Conservation (phyloP, 331 rosid genomes). For the Acacia pycnantha region DNA sequence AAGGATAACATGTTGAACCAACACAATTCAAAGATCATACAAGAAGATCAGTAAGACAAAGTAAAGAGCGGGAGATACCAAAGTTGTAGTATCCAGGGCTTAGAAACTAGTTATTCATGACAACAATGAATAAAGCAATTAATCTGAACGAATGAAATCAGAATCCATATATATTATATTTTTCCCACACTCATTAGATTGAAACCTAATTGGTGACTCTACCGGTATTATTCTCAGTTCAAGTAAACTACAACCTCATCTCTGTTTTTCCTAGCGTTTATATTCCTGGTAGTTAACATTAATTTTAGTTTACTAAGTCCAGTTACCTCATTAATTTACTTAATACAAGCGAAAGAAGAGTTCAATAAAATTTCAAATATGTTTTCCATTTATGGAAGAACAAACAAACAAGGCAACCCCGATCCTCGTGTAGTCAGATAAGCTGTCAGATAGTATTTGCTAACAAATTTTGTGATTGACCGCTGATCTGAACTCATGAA, state of each 20-base stretch:
- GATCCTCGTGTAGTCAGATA: not conserved
- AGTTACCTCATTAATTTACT: not conserved
- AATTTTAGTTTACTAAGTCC: not conserved
- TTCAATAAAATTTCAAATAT: too few species aligned
- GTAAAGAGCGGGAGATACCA: conserved; percentile 1
- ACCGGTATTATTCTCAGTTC: not conserved
- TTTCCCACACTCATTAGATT: not conserved
- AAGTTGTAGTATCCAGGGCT: not conserved
- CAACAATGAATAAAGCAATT: not conserved
- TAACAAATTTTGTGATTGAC: too few species aligned
- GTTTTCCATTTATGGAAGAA: not conserved
- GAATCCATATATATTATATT: not conserved
- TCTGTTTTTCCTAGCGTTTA: not conserved
- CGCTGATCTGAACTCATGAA: not conserved
- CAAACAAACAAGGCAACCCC: not conserved
- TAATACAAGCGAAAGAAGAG: not conserved
- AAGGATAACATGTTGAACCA: not conserved
- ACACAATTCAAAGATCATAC: not conserved
- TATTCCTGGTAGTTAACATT: not conserved
- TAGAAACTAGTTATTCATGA: not conserved
- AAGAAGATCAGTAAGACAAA: not conserved
- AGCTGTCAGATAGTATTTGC: not conserved
- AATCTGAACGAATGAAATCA: not conserved
- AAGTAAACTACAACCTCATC: not conserved
- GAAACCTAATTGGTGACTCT: not conserved